These are phyloP conservation scores for Helicocarpus griseus DNA, from an alignment of 2,329 filamentous ascomycete species.

Conservation along the genomic window DNA sequence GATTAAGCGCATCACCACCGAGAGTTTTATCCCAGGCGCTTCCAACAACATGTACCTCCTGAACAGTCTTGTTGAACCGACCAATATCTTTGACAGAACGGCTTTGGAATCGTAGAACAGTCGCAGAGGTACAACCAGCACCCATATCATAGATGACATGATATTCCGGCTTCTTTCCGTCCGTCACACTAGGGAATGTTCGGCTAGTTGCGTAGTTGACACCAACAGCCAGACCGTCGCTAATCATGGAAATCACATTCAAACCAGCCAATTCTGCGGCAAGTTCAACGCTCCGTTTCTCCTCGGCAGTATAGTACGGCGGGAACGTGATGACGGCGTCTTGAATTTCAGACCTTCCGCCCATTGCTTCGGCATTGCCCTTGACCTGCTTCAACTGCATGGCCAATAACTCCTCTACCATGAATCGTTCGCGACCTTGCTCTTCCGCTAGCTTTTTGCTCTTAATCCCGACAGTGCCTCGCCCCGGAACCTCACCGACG, in stretches of 20 bases:
- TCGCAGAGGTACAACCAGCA: slow-evolving; percentile 85
- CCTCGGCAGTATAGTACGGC: slow-evolving; percentile 79
- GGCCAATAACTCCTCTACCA: slow-evolving; percentile 85
- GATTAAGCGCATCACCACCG: slow-evolving; percentile 82
- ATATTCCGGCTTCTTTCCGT: slow-evolving; percentile 78
- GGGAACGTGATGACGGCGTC: slow-evolving; percentile 86
- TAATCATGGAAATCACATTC: slow-evolving; percentile 74
- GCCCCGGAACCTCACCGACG: slow-evolving; percentile 45
- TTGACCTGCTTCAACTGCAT: slow-evolving; percentile 94
- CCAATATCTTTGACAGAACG: slow-evolving; percentile 82
- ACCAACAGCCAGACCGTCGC: slow-evolving; percentile 83
- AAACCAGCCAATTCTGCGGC: slow-evolving; percentile 83
- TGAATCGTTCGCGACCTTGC: slow-evolving; percentile 53
- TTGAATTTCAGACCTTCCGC: slow-evolving; percentile 63
- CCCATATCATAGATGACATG: slow-evolving; percentile 98
- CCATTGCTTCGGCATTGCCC: slow-evolving; percentile 74
- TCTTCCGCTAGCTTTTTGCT: slow-evolving; percentile 59
- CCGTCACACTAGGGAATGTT: slow-evolving; percentile 74
- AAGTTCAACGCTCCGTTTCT: slow-evolving; percentile 75
- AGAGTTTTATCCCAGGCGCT: slow-evolving; percentile 81
- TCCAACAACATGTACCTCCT: slow-evolving; percentile 85
- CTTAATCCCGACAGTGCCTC: slow-evolving; percentile 70
- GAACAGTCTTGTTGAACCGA: slow-evolving; percentile 90
- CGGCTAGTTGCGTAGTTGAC: slow-evolving; percentile 90
- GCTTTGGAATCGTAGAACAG: slow-evolving; percentile 80